Conservation (phyloP, 2,329 filamentous ascomycete species). For the Blumeria graminis region DNA sequence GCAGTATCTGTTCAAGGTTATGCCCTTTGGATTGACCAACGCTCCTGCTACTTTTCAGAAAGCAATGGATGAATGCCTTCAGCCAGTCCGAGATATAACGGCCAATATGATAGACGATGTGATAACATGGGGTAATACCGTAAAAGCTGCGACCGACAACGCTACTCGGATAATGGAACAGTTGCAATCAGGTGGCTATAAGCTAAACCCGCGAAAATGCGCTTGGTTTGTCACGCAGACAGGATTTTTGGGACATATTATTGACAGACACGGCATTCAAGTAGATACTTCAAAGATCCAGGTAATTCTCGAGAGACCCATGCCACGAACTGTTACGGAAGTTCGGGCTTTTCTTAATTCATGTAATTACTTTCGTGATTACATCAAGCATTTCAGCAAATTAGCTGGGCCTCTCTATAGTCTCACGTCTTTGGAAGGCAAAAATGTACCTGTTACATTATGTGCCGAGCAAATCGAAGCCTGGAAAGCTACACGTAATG, state of each 20-base stretch:
- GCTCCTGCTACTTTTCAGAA: neutral
- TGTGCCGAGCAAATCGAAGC: neutral
- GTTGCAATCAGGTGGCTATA: neutral
- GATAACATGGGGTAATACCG: neutral
- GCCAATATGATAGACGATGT: neutral
- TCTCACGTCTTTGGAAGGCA: neutral
- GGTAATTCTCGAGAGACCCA: neutral
- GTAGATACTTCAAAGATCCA: neutral
- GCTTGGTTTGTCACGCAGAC: neutral
- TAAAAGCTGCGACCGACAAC: neutral
- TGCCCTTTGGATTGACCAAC: neutral
- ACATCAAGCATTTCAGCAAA: neutral
- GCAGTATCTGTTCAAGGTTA: neutral
- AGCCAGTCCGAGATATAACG: neutral
- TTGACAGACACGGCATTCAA: neutral
- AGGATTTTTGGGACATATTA: neutral
- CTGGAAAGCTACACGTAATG: neutral
- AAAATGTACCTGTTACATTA: neutral
- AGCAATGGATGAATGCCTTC: neutral
- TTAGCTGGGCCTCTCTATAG: neutral
- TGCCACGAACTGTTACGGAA: neutral
- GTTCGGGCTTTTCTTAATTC: neutral
- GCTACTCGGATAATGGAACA: neutral
- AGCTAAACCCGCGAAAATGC: neutral
- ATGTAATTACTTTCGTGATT: neutral